These are phyloP conservation scores for Rhododendron henanense DNA, from an alignment of 148 eudicot species.

Conservation along the genomic window DNA sequence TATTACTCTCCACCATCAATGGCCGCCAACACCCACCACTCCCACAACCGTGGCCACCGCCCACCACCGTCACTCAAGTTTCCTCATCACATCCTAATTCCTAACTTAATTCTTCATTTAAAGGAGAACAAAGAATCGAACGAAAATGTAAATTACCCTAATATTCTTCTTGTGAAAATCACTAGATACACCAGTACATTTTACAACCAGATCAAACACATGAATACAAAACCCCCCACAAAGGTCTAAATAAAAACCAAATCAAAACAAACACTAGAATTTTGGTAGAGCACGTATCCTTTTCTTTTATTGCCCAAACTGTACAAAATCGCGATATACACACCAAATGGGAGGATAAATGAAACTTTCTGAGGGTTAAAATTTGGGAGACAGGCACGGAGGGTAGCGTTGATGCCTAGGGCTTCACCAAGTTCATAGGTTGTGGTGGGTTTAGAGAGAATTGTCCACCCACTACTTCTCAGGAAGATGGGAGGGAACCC, in stretches of 20 bases:
- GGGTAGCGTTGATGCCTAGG: slow-evolving; percentile 41
- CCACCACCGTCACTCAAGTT: not conserved
- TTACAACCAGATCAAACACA: not conserved
- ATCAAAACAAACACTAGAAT: no score
- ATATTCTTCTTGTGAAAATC: not conserved
- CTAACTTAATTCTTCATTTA: not conserved
- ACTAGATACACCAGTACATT: not conserved
- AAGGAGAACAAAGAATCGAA: not conserved
- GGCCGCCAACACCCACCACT: not conserved
- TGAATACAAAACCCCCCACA: not conserved
- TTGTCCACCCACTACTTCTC: slow-evolving; percentile 34
- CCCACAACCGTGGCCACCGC: no score
- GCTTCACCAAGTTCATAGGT: slow-evolving; percentile 44
- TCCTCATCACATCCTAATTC: not conserved
- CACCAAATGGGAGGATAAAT: no score
- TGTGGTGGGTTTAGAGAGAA: slow-evolving; percentile 22
- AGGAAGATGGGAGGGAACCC: slow-evolving; percentile 56
- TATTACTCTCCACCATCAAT: not conserved
- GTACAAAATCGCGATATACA: no score
- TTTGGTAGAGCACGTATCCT: no score
- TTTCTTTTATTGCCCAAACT: no score
- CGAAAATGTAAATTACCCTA: not conserved
- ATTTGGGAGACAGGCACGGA: slow-evolving; percentile 36
- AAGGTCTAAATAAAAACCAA: no score
- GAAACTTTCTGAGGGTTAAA: slow-evolving; percentile 10